These are phyloP conservation scores for Clarireedia monteithiana DNA, from an alignment of 2,329 filamentous ascomycete species.

Conservation along the genomic window DNA sequence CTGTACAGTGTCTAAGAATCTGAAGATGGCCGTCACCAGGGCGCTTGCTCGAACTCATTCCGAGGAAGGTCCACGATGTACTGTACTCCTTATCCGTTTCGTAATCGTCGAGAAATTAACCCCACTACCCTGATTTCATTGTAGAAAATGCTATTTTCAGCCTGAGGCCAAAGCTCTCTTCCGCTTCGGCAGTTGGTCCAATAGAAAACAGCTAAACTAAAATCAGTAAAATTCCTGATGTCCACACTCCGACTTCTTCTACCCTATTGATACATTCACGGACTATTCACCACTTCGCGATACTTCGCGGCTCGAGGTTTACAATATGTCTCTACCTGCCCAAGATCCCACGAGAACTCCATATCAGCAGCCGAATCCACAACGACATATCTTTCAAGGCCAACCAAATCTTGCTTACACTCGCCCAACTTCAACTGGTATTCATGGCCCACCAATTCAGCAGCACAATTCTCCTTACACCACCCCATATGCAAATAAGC, in stretches of 20 bases:
- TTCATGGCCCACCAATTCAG: constrained; percentile 18
- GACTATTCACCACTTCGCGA: constrained; percentile 8
- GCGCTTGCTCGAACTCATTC: no score
- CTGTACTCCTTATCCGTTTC: no score
- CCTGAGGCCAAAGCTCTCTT: neutral
- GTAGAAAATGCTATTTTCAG: neutral
- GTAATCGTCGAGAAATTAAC: no score
- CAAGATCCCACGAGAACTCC: constrained; percentile 17
- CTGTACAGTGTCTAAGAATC: no score
- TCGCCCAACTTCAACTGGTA: constrained; percentile 20
- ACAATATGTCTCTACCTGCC: constrained; percentile 24
- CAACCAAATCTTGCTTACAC: constrained; percentile 20
- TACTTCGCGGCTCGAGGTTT: constrained; percentile 5
- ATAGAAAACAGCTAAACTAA: constrained; percentile 1
- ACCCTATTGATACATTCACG: constrained; percentile 9
- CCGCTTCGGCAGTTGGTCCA: neutral
- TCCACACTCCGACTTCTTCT: constrained; percentile 7
- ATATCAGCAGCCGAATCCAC: constrained; percentile 12
- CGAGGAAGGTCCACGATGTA: no score
- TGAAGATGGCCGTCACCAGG: no score
- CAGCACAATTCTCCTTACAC: constrained; percentile 26
- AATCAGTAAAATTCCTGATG: constrained; percentile 9
- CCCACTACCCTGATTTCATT: no score
- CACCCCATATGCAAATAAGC: constrained; percentile 25
- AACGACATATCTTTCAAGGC: constrained; percentile 14